These are phyloP conservation scores for Quercus dentata DNA, from an alignment of 306 rosid genomes.

Conservation along the genomic window DNA sequence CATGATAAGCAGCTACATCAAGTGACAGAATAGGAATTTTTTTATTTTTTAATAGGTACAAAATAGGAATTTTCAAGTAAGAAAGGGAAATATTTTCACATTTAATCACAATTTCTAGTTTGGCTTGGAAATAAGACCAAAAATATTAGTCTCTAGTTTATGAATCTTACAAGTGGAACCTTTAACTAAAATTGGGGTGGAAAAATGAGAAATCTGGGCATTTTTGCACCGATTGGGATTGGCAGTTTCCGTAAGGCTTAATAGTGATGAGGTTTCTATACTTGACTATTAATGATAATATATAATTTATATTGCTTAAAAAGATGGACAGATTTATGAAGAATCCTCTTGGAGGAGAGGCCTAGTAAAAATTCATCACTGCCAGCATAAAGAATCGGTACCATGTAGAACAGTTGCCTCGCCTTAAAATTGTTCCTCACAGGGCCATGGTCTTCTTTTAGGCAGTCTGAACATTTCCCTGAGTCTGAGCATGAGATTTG, in stretches of 20 bases:
- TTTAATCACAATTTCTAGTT: conserved; percentile 5
- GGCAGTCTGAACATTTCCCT: conserved; percentile 59
- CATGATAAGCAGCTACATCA: neutral
- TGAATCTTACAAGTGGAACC: conserved; percentile 21
- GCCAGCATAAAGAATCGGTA: conserved; percentile 10
- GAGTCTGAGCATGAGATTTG: conserved; percentile 52
- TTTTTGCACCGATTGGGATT: conserved; percentile 17
- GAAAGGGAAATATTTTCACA: conserved; percentile 5
- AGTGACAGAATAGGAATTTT: neutral
- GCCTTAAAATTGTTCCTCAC: conserved; percentile 16
- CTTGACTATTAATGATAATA: conserved; percentile 29
- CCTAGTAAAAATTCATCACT: conserved; percentile 20
- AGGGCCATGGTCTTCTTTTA: conserved; percentile 24
- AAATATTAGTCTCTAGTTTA: conserved; percentile 1
- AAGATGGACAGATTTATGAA: conserved; percentile 11
- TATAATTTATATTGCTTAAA: conserved; percentile 15
- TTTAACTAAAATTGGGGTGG: neutral
- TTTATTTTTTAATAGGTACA: too few species aligned
- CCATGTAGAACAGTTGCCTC: conserved; percentile 21
- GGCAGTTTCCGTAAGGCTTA: conserved; percentile 1
- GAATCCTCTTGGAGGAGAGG: conserved; percentile 5
- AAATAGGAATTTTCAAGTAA: neutral
- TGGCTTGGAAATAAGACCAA: neutral
- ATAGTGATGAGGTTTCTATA: conserved; percentile 31
- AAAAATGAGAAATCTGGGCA: conserved; percentile 5